Evolutionary conservation across 2,329 filamentous ascomycete species (phyloP), one percentile per base, ranked within the genome.

Genomic region (Penicillium sp.): DNA sequence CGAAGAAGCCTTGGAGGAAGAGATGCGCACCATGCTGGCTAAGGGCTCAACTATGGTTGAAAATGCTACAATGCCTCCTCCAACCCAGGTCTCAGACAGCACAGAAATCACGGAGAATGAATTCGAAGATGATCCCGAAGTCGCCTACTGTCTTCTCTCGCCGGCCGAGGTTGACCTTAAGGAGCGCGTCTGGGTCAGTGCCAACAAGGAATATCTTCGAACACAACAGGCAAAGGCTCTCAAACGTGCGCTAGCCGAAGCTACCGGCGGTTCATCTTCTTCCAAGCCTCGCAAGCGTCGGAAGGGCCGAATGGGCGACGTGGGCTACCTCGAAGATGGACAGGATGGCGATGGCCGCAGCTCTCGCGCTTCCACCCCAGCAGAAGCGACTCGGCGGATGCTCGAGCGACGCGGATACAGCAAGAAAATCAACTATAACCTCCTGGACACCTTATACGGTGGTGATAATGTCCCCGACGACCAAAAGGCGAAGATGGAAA

Each of bases 201-300:
- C 92, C 68, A 97, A 99, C 72, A 91, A 94, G 68, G 91, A 95
- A 60, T 99, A 92, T 83, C 80, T 99, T 32, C 89, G 93, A 7
- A 83, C 86, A 42, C 88, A 95, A 67, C 91, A 97, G 66, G 85
- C 89, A 54, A 96, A 94, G 71, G 80, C 88, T 6, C 87, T 95
- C 50, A 84, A 88, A 32, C 83, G 86, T 52, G 90, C 91, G 29
- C 70, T 85, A 15, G 78, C 78, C n/a, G 79, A 81, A 55, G 79
- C 78, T 10, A 75, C 77, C 27, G 77, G 67, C 4, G 64, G 64
- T 7, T 68, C 64, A 10, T 59, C 69, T 27, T 58, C 64, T 60
- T 59, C 66, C 49, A 79, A 78, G 59, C 78, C 78, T 52, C 74
- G 78, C 23, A 83, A 81, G 62, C 77, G 78, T 46, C 76, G 75